Evolutionary conservation across 202 grass and related monocot species (phyloP).

Genomic region (Elaeis oleifera): DNA sequence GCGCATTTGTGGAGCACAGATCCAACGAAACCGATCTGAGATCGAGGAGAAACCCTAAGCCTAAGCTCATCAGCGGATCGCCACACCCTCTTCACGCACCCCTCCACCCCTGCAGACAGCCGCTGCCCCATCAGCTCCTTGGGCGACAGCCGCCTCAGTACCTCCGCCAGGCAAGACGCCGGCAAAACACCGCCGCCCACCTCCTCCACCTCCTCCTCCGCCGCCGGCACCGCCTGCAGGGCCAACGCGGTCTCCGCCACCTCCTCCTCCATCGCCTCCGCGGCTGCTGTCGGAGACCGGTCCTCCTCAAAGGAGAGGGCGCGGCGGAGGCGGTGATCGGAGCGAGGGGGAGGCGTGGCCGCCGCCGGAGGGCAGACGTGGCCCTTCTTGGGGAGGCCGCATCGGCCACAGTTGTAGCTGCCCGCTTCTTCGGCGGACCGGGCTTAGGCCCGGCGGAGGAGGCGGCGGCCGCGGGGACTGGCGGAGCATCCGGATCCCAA

Average conservation of each 20-base stretch:
- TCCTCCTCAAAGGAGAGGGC: conserved; percentile 58
- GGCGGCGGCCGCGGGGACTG: conserved; percentile 10
- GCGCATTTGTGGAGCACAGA: conserved; percentile 57
- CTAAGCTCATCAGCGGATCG: conserved; percentile 48
- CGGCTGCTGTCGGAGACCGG: background rate
- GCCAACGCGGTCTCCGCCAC: background rate
- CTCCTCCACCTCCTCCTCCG: conserved; percentile 16
- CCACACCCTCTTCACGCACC: conserved; percentile 54
- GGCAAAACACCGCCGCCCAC: conserved; percentile 23
- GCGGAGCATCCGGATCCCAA: background rate
- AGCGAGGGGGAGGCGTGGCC: background rate
- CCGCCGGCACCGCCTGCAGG: conserved; percentile 6
- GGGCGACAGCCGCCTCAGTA: conserved; percentile 40
- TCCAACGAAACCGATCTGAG: conserved; percentile 39
- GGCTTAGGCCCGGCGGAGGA: conserved; percentile 9
- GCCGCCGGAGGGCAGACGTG: conserved; percentile 35
- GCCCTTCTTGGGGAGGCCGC: conserved; percentile 80
- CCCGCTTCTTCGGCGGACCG: conserved; percentile 49
- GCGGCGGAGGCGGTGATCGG: conserved; percentile 39
- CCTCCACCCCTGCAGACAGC: conserved; percentile 58
- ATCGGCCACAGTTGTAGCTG: conserved; percentile 91
- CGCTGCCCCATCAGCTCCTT: conserved; percentile 39
- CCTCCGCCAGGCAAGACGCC: conserved; percentile 35
- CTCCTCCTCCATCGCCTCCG: background rate
- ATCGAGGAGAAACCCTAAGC: conserved; percentile 26